Base-by-base conservation (phyloP, 2,329 filamentous ascomycete genomes). In the Claviceps citrina region DNA sequence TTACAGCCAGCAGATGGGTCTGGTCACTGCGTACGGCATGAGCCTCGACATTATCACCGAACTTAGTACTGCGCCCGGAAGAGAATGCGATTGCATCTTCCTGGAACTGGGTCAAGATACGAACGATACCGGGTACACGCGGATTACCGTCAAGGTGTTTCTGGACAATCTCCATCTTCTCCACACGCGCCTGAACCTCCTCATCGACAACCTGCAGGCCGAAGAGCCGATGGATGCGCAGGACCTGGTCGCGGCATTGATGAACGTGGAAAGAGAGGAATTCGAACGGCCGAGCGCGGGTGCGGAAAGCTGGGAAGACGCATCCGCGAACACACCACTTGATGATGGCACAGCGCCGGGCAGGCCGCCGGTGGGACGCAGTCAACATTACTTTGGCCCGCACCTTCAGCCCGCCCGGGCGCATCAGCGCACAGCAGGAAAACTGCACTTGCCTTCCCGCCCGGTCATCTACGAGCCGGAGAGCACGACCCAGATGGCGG, bases 21-120 rank as follows among this genome's bases (percentile, higher is more conserved):
- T 98, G 5, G 81, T 96, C 1, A 70, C 94, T 27, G 83, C 89
- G 1, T 89, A 86, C 38, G 75, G 75, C 13, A 75, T 93, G 38
- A 76, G 71, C 40, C 67, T 98, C 42, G 72, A 78, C 40, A 77
- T 73, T 36, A 84, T 98, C 42, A 76, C 77, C 7, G 91, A 96
- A 59, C 84, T 96, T 31, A 95, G 85, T 19, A 84, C 84, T 28
- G 85, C 85, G 2, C 81, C 85, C 10, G 91, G 91, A 16, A 80
- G 80, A 54, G 86, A 95, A 51, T 94, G 85, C 54, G 91, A 98
- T 60, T 93, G 87, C 56, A 72, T 96, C 24, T 93, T 86, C 56
- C 61, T 98, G 30, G 87, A 95, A 53, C 70, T 77, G 4, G 65
- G 66, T 39, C 78, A 81, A 51, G 70, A 78, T 36, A 66, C 65